phyloP scores from a whole-genome alignment of 1,284 basidiomycete species.

The Ceratobasidium sp. region DNA sequence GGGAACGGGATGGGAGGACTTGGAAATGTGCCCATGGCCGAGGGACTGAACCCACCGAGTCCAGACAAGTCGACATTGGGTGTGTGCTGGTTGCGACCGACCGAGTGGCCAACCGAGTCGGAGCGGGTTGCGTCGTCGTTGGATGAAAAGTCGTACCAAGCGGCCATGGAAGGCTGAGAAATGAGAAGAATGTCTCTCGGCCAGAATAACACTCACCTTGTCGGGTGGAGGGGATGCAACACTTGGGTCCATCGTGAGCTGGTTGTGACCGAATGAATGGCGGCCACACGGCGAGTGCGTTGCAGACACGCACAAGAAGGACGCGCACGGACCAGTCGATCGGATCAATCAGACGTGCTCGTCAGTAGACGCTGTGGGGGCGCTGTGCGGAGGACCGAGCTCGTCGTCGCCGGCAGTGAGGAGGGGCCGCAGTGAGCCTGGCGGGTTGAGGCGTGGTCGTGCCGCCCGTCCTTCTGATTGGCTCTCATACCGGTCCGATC shows the following conservation, averaged over 20 bases:
- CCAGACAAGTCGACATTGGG: not conserved
- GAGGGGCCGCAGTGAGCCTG: not conserved
- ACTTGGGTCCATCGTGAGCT: slow-evolving; percentile 18
- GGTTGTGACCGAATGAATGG: slow-evolving; percentile 7
- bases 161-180: not conserved
- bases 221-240: slow-evolving; percentile 12
- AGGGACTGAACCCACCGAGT: not conserved
- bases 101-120: slow-evolving; percentile 11
- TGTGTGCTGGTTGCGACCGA: not conserved
- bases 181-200: slow-evolving; percentile 48
- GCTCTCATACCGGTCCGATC: slow-evolving; percentile 11
- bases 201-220: slow-evolving; percentile 3
- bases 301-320: slow-evolving; percentile 11
- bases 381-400: slow-evolving; percentile 7
- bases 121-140: slow-evolving; percentile 3
- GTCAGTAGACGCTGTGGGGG: not conserved
- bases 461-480: not conserved
- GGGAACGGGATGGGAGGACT: slow-evolving; percentile 18
- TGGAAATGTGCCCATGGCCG: slow-evolving; percentile 1
- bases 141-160: slow-evolving; percentile 2
- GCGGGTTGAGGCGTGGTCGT: slow-evolving; percentile 2
- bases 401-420: slow-evolving; percentile 10
- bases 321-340: slow-evolving; percentile 52
- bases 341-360: not conserved
- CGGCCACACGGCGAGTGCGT: slow-evolving; percentile 7